A percentile compares a stretch with the other conserved stretches of the same genome.
Conservation (phyloP, 116 monocot genomes). For the Trichopus zeylanicus region DNA sequence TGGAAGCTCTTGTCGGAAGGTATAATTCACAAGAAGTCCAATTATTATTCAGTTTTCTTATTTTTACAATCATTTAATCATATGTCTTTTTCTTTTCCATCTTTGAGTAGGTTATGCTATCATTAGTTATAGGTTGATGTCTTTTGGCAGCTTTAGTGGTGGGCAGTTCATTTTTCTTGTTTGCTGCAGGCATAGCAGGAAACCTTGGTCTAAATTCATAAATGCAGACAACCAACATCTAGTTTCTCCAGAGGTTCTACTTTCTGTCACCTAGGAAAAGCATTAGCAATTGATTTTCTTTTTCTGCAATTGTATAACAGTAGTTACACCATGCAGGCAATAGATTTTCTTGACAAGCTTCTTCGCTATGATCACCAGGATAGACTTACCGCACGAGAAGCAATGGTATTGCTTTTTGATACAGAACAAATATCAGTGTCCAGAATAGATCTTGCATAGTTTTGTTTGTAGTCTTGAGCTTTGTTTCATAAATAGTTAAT, state of each 20-base stretch:
- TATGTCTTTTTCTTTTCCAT: too few relatives aligned
- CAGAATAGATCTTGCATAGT: too few relatives aligned
- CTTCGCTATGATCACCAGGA: constrained; percentile 83
- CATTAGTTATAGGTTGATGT: background rate
- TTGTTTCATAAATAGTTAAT: too few relatives aligned
- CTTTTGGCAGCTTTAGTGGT: background rate
- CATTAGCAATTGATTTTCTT: background rate
- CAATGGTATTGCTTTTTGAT: constrained; percentile 64
- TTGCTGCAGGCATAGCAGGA: constrained; percentile 56
- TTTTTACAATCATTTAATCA: too few relatives aligned
- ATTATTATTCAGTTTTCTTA: too few relatives aligned
- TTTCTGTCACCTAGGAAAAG: background rate
- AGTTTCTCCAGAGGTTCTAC: constrained; percentile 58
- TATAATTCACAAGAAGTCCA: too few relatives aligned
- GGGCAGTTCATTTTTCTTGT: constrained; percentile 1
- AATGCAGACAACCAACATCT: constrained; percentile 73
- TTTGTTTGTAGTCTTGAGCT: too few relatives aligned
- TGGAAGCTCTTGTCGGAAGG: constrained; percentile 93
- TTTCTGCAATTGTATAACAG: background rate
- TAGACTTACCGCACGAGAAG: constrained; percentile 65
- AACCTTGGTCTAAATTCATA: constrained; percentile 61
- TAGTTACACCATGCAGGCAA: constrained; percentile 28
- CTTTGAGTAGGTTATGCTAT: background rate
- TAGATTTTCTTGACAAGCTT: constrained; percentile 82
- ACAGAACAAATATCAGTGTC: too few relatives aligned